Evolutionary conservation across 352 stramenopile genomes (phyloP).

Genomic region (Halophytophthora batemanensis): DNA sequence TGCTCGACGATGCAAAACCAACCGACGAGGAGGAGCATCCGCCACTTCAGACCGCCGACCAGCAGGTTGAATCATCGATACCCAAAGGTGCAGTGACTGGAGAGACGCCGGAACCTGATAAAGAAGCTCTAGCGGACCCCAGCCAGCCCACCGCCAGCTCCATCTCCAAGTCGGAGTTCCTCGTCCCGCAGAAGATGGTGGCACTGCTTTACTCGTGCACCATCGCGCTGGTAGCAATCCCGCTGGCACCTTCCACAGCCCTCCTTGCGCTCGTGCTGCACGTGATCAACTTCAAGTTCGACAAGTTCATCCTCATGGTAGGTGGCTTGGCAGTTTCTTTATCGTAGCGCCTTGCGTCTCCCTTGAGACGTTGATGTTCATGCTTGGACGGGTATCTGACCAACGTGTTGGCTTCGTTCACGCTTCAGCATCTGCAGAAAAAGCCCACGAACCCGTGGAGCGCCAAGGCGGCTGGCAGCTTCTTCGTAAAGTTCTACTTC

Average conservation of each 20-base stretch:
- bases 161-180: constrained; percentile 56
- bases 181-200: constrained; percentile 82
- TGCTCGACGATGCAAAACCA: background rate
- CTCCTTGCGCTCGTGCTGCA: constrained; percentile 56
- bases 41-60: background rate
- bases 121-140: background rate
- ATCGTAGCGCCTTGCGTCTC: background rate
- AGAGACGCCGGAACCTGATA: background rate
- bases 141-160: constrained; percentile 4
- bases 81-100: background rate
- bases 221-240: constrained; percentile 66
- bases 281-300: constrained; percentile 79
- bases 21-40: background rate
- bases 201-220: constrained; percentile 77
- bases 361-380: background rate
- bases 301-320: constrained; percentile 72
- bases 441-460: constrained; percentile 72
- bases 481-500: constrained; percentile 89
- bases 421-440: constrained; percentile 52
- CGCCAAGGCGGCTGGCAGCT: constrained; percentile 72
- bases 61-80: background rate
- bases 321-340: background rate
- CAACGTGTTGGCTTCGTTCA: background rate
- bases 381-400: background rate
- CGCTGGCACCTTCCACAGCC: constrained; percentile 55